Conservation (phyloP, 2,329 filamentous ascomycete genomes). For the Venturia effusa region DNA sequence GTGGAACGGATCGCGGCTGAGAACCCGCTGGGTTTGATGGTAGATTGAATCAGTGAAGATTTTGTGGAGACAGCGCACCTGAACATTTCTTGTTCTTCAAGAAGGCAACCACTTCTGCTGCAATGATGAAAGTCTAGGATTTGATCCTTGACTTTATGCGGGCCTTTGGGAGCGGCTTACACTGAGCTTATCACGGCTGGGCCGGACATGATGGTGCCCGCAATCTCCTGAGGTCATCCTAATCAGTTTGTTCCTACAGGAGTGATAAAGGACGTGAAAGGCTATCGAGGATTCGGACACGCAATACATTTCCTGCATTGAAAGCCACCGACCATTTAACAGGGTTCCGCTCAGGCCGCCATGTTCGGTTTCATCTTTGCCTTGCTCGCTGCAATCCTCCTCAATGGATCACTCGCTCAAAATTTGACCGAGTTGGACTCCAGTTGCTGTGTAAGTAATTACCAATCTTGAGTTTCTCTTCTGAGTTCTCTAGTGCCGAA, state of each 20-base stretch:
- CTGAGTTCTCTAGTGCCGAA: neutral
- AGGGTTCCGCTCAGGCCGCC: neutral
- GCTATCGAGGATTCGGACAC: neutral
- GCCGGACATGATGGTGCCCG: neutral
- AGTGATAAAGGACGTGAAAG: neutral
- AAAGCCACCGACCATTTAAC: neutral
- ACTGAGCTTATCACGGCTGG: neutral
- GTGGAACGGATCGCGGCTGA: neutral
- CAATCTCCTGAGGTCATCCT: neutral
- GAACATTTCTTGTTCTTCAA: neutral
- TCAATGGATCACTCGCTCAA: neutral
- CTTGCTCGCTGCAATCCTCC: neutral
- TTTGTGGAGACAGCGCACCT: neutral
- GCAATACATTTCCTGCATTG: neutral
- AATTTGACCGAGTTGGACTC: neutral
- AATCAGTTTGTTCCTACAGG: too few relatives aligned
- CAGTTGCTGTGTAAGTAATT: neutral
- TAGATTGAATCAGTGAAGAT: neutral
- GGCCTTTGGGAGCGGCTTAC: neutral
- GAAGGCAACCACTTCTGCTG: neutral
- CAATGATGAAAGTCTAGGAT: neutral
- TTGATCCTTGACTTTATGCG: neutral
- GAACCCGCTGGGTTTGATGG: neutral
- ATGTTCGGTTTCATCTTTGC: neutral
- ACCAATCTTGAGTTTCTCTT: neutral